Evolutionary conservation across 805 yeast genomes (phyloP).

Genomic region (Suhomyces xylopsoci): DNA sequence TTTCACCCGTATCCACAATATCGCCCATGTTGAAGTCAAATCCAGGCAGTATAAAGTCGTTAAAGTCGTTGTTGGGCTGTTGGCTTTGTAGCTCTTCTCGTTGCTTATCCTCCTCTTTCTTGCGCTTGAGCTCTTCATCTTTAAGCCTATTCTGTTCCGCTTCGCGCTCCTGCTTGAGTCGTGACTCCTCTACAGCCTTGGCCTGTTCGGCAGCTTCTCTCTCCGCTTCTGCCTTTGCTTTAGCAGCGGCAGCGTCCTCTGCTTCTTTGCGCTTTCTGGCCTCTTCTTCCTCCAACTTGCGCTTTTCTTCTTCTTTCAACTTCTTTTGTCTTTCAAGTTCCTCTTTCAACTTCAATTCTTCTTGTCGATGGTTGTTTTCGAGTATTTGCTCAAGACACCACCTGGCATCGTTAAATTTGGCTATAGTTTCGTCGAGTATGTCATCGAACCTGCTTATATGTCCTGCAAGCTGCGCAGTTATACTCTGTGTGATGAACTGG

Average conservation of each 20-base stretch:
- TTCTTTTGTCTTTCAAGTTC: conserved; percentile 30
- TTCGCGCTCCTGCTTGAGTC: conserved; percentile 15
- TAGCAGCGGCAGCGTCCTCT: conserved; percentile 11
- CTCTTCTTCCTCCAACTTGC: conserved; percentile 9
- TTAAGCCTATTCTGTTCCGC: conserved; percentile 14
- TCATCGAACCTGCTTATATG: conserved; percentile 39
- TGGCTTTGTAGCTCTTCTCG: conserved; percentile 6
- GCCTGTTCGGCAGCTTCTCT: conserved; percentile 10
- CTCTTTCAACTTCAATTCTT: conserved; percentile 36
- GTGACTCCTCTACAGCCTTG: conserved; percentile 11
- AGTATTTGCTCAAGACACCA: conserved; percentile 45
- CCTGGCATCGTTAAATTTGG: conserved; percentile 40
- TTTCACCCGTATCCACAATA: conserved; percentile 6
- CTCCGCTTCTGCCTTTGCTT: conserved; percentile 7
- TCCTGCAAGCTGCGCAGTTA: conserved; percentile 32
- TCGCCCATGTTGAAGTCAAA: conserved; percentile 29
- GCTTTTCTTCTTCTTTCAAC: conserved; percentile 26
- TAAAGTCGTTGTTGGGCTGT: conserved; percentile 10
- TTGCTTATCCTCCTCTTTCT: conserved; percentile 13
- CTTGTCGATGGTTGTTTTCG: conserved; percentile 41
- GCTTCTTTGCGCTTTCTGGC: not conserved
- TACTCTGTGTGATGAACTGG: conserved; percentile 37
- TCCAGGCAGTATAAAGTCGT: conserved; percentile 21
- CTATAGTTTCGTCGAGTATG: conserved; percentile 40
- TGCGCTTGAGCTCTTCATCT: conserved; percentile 12